Evolutionary conservation across 2,329 filamentous ascomycete species (phyloP).

Genomic region (Hypomyces perniciosus): DNA sequence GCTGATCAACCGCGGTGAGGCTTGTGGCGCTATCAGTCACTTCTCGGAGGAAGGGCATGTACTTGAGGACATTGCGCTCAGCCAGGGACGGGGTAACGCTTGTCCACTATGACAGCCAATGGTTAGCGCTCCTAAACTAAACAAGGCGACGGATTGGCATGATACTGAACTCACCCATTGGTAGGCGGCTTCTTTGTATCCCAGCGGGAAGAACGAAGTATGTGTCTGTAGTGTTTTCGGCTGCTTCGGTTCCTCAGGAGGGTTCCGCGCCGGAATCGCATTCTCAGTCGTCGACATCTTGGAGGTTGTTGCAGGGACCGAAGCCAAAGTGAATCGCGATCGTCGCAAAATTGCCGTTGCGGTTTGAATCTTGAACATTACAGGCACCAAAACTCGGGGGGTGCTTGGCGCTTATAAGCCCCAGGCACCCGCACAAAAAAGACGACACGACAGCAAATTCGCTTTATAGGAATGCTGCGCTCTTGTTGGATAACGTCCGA

Average conservation of each 20-base stretch:
- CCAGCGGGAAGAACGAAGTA: slow-evolving; percentile 66
- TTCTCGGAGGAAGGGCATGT: slow-evolving; percentile 77
- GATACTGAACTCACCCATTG: slow-evolving; percentile 67
- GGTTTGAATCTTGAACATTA: slow-evolving; percentile 41
- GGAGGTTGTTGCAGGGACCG: slow-evolving; percentile 13
- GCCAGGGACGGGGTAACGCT: slow-evolving; percentile 74
- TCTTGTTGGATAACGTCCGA: too few relatives aligned
- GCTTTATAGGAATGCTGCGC: too few relatives aligned
- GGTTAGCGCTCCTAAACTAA: slow-evolving; percentile 4
- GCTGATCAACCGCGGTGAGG: slow-evolving; percentile 37
- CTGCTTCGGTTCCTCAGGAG: slow-evolving; percentile 18
- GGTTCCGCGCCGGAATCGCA: slow-evolving; percentile 15
- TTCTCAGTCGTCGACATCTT: slow-evolving; percentile 31
- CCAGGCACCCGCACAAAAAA: slow-evolving; percentile 12
- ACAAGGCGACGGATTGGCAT: not conserved
- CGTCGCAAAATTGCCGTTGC: slow-evolving; percentile 35
- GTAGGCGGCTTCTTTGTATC: slow-evolving; percentile 83
- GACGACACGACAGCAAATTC: too few relatives aligned
- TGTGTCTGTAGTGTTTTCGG: slow-evolving; percentile 24
- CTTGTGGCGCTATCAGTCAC: slow-evolving; percentile 59
- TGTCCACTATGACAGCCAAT: slow-evolving; percentile 60
- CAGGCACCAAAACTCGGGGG: slow-evolving; percentile 20
- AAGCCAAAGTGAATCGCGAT: slow-evolving; percentile 32
- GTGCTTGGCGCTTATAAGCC: slow-evolving; percentile 18
- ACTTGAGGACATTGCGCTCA: slow-evolving; percentile 81